Conservation (phyloP, 495 filamentous ascomycete genomes). For the Penicillium chermesinum region DNA sequence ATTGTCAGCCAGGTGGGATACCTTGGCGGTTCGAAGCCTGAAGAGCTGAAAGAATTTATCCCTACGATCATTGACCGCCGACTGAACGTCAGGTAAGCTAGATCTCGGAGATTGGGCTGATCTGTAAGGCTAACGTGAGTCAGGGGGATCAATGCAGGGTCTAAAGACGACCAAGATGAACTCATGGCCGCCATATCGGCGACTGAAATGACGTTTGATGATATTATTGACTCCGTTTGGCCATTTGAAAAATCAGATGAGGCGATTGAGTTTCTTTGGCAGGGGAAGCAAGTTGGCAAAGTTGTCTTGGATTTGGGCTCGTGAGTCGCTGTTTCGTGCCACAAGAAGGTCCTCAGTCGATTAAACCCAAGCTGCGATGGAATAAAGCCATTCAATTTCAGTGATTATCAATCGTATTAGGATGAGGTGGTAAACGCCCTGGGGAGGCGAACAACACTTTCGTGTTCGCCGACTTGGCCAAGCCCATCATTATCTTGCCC, state of each 20-base stretch:
- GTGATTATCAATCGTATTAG: too few species aligned
- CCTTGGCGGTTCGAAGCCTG: conserved; percentile 23
- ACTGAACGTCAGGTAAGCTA: conserved; percentile 5
- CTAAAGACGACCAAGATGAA: conserved; percentile 33
- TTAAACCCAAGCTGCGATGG: too few species aligned
- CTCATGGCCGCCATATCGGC: conserved; percentile 24
- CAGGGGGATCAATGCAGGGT: conserved; percentile 38
- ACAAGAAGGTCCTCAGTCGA: too few species aligned
- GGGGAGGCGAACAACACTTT: too few species aligned
- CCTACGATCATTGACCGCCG: conserved; percentile 31
- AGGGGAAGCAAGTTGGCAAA: conserved; percentile 36
- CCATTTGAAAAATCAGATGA: conserved; percentile 33
- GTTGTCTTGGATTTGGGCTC: conserved; percentile 18
- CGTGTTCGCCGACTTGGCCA: too few species aligned
- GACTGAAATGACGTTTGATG: conserved; percentile 20
- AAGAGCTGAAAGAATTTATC: conserved; percentile 23
- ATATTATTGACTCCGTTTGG: conserved; percentile 28
- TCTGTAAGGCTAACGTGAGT: background rate
- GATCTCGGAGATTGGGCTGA: background rate
- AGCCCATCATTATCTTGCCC: too few species aligned
- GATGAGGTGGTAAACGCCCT: too few species aligned
- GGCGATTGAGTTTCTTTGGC: conserved; percentile 33
- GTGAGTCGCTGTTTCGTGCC: background rate
- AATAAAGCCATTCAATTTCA: too few species aligned
- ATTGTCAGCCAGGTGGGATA: conserved; percentile 40